Percentiles rank a stretch among this genome's conserved stretches.
Conservation (phyloP, 768 basidiomycete genomes). For the Kwoniella europaea region DNA sequence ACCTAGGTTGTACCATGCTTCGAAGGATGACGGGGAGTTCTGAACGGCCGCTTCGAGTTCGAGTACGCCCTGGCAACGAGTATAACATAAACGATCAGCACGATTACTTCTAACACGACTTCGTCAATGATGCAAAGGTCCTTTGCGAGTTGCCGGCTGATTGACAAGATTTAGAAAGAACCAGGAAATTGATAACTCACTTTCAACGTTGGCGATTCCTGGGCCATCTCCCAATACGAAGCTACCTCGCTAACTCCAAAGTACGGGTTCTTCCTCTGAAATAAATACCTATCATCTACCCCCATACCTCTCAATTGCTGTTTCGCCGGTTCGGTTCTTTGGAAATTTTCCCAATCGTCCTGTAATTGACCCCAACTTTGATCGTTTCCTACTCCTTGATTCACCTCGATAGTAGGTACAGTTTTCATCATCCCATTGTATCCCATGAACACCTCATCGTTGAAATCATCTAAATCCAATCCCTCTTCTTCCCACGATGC, state of each 20-base stretch:
- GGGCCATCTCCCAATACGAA: constrained; percentile 1
- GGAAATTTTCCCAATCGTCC: constrained; percentile 43
- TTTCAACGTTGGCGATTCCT: constrained; percentile 34
- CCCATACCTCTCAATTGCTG: constrained; percentile 30
- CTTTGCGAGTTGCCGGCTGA: too few species aligned
- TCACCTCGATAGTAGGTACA: constrained; percentile 4
- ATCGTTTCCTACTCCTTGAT: constrained; percentile 22
- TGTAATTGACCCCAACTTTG: constrained; percentile 49
- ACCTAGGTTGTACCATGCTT: constrained; percentile 88
- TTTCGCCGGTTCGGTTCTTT: constrained; percentile 2
- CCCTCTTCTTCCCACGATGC: constrained; percentile 37
- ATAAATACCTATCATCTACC: constrained; percentile 47
- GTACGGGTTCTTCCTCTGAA: constrained; percentile 54
- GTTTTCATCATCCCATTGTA: constrained; percentile 38
- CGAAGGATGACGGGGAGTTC: constrained; percentile 70
- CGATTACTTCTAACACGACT: too few species aligned
- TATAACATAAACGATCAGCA: neutral
- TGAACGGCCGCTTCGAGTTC: constrained; percentile 90
- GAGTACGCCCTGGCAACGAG: constrained; percentile 69
- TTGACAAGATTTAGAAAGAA: too few species aligned
- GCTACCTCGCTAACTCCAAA: constrained; percentile 2
- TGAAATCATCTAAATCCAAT: constrained; percentile 30
- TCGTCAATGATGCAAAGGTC: too few species aligned
- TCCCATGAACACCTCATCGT: constrained; percentile 44
- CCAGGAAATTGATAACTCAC: constrained; percentile 20